Base-by-base conservation (phyloP, 331 rosid genomes). In the Quercus lobata region DNA sequence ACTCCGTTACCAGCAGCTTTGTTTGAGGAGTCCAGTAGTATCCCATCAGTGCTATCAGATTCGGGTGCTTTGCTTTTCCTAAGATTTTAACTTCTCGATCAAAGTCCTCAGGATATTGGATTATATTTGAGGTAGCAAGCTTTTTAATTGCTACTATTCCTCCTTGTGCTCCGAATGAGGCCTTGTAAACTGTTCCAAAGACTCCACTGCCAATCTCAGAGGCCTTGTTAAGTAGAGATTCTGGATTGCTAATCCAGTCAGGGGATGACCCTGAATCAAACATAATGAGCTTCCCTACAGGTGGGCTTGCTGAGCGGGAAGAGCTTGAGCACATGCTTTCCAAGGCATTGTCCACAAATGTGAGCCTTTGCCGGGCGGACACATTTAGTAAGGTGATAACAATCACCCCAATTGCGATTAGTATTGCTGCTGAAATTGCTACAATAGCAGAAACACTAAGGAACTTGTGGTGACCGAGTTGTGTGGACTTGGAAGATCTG, bases 321-420 rank as follows among this genome's bases (percentile, higher is more conserved):
- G 99, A 93, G 78, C 91, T 89, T 0, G 99, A 91, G 76, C 94
- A 95, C 91, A 89, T 90, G 85, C 97, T 95, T 79, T 95, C 99
- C 90, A 95, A 82, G 65, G 91, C 94, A 78, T 85, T 90, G 24
- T 95, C 97, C 32, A 93, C 86, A 83, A 90, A 92, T 9, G 90
- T 57, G 49, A 88, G 87, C 80, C 89, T 88, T 87, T 91, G 90
- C 76, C 96, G 81, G 17, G 94, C 90, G 5, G 98, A 91, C 65
- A 84, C 85, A 79, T 91, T 95, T 19, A 93, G 87, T 55, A 95
- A 83, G 79, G 87, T 87, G 52, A 95, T 78, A 37, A 94, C 87
- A 74, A 93, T 77, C 15, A 95, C 97, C 57, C 99, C 99, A 35
- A 88, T n/a, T 25, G 87, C 52, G 41, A 95, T 95, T 27, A 93